These are phyloP conservation scores for Phellinidium pouzarii DNA, from an alignment of 1,284 basidiomycete species.

Conservation along the genomic window DNA sequence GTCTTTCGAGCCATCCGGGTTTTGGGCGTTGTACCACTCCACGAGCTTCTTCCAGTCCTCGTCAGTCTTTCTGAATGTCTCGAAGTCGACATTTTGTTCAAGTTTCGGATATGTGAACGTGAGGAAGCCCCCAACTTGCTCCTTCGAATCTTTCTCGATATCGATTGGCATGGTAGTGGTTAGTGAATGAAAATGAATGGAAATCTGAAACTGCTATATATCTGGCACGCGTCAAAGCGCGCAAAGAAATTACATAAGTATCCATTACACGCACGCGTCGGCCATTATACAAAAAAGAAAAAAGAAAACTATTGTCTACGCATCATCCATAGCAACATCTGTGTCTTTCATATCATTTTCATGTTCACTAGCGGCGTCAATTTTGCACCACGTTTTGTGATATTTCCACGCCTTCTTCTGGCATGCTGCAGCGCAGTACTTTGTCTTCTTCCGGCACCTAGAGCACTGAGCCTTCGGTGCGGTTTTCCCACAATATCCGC, in stretches of 20 bases:
- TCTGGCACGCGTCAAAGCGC: neutral
- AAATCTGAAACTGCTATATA: neutral
- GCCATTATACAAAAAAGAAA: neutral
- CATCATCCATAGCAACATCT: neutral
- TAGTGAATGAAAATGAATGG: slow-evolving; percentile 15
- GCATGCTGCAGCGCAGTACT: slow-evolving; percentile 6
- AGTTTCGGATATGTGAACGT: slow-evolving; percentile 14
- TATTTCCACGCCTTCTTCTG: slow-evolving; percentile 14
- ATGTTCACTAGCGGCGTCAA: neutral
- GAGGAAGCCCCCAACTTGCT: slow-evolving; percentile 1
- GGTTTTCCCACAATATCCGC: slow-evolving; percentile 13
- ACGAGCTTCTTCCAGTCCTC: slow-evolving; percentile 11
- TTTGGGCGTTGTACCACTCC: slow-evolving; percentile 9
- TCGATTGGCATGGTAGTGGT: neutral
- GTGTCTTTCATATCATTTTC: neutral
- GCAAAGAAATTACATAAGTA: neutral
- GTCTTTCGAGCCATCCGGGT: neutral
- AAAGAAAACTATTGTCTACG: neutral
- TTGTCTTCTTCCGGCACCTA: neutral
- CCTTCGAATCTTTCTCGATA: slow-evolving; percentile 10
- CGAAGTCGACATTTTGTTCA: slow-evolving; percentile 9
- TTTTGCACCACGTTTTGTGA: slow-evolving; percentile 16
- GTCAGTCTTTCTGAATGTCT: slow-evolving; percentile 17
- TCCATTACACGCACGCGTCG: neutral
- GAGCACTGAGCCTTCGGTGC: slow-evolving; percentile 10